Base-by-base conservation (phyloP, 75 land plant genomes). In the Pinus taeda region DNA sequence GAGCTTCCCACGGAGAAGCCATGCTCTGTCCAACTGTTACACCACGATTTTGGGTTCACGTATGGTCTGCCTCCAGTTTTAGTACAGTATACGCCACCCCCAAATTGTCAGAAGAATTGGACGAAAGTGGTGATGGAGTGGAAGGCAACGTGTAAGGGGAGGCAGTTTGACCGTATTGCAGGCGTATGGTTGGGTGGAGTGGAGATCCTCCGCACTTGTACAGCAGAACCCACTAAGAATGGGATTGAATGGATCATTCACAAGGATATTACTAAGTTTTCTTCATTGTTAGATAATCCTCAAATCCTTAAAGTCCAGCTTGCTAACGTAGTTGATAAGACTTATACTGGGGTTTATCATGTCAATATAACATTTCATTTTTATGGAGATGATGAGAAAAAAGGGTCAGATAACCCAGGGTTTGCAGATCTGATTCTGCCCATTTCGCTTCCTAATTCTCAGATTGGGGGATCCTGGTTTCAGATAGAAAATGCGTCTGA, bases 391-490 rank as follows among this genome's bases (percentile, higher is more conserved):
- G 6, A 6, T 45, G 22, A 49, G 18, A 24, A 53, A 15, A 26
- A 57, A 63, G 78, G 29, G 73, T 74, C 14, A 39, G 24, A 77
- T 53, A 6, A 9, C 13, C 57, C 53, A 29, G 42, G 18, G 18
- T 66, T 42, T 37, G 91, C 95, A 26, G 92, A 93, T 85, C 78
- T 85, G 76, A 86, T 83, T 15, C 77, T 79, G 26, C 84, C 84
- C 20, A 80, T 96, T 65, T 85, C 97, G 11, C 37, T 86, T 26
- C 77, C 74, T 26, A 49, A 53, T 11, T 65, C 84, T 15, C 18
- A 86, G 83, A 83, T 89, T 72, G 93, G 88, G 74, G 99, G 99
- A 79, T 75, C 83, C 83, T 96, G 95, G 97, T 90, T 92, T 80
- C 84, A 79, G 60, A 78, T 93, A 60, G 55, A 81, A 65, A 90